These are phyloP conservation scores for Claviceps fusiformis DNA, from an alignment of 2,329 filamentous ascomycete genomes.

Conservation along the genomic window DNA sequence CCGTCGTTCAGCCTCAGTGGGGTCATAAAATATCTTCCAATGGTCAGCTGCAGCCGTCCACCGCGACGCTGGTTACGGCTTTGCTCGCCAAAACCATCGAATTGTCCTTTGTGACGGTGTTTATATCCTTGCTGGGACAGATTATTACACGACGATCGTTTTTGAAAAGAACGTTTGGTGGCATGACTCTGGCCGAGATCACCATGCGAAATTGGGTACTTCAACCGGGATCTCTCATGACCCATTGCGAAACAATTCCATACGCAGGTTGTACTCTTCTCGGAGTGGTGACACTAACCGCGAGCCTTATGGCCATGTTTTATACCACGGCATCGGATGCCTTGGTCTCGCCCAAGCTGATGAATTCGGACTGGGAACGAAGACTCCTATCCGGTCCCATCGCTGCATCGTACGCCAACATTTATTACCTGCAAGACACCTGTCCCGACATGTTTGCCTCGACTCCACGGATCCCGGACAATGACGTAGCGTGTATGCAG, in stretches of 20 bases:
- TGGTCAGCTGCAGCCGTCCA: slow-evolving; percentile 42
- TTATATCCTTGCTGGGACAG: slow-evolving; percentile 63
- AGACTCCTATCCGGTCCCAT: slow-evolving; percentile 42
- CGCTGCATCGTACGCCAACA: slow-evolving; percentile 49
- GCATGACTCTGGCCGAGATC: slow-evolving; percentile 63
- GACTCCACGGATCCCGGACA: slow-evolving; percentile 25
- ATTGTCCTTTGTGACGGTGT: slow-evolving; percentile 63
- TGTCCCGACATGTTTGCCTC: slow-evolving; percentile 49
- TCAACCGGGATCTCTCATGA: slow-evolving; percentile 59
- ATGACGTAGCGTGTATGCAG: slow-evolving; percentile 45
- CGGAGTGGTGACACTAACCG: slow-evolving; percentile 47
- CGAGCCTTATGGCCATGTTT: slow-evolving; percentile 52
- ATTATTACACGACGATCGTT: slow-evolving; percentile 58
- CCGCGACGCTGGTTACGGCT: slow-evolving; percentile 53
- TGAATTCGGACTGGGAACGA: slow-evolving; percentile 37
- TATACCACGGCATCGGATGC: slow-evolving; percentile 69
- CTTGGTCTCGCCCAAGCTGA: slow-evolving; percentile 60
- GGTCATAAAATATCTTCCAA: slow-evolving; percentile 41
- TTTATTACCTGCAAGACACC: slow-evolving; percentile 34
- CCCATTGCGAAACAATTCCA: slow-evolving; percentile 50
- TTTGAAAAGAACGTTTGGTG: slow-evolving; percentile 45
- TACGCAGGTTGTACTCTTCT: slow-evolving; percentile 51
- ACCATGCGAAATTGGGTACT: slow-evolving; percentile 65
- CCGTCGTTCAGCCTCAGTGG: slow-evolving; percentile 49
- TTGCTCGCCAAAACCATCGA: slow-evolving; percentile 66